These are phyloP conservation scores for Flaveria trinervia DNA, from an alignment of 129 eudicot species.

Conservation along the genomic window DNA sequence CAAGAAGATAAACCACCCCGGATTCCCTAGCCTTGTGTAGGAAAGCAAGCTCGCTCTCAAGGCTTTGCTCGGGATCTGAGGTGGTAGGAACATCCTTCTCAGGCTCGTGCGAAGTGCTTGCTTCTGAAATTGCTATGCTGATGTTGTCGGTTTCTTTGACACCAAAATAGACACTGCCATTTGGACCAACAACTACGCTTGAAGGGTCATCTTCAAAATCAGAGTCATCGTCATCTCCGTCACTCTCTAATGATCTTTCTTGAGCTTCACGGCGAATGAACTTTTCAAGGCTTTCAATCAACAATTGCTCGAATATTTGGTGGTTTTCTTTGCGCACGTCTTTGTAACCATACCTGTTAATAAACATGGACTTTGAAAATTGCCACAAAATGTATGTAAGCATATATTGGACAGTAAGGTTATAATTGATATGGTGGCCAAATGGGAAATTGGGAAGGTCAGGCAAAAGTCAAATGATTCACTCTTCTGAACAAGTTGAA, in stretches of 20 bases:
- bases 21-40: conserved; percentile 82
- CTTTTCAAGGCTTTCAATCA: conserved; percentile 90
- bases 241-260: conserved; percentile 81
- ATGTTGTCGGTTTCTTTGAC: conserved; percentile 48
- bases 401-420: background rate
- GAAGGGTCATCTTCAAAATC: conserved; percentile 52
- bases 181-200: conserved; percentile 60
- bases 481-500: background rate
- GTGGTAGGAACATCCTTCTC: conserved; percentile 18
- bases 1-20: conserved; percentile 90
- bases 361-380: conserved; percentile 6
- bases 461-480: background rate
- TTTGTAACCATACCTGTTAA: conserved; percentile 88
- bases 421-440: background rate
- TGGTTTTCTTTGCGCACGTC: conserved; percentile 91
- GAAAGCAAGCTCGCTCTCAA: conserved; percentile 83
- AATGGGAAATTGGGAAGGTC: background rate
- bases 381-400: background rate
- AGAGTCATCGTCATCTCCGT: conserved; percentile 59
- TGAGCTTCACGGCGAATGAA: conserved; percentile 97
- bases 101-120: conserved; percentile 48
- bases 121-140: conserved; percentile 38
- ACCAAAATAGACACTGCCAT: conserved; percentile 67
- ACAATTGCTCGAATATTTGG: conserved; percentile 75
- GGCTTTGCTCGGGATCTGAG: conserved; percentile 67